phyloP scores from a whole-genome alignment of 2,329 filamentous ascomycete species.

The Fusarium luffae region DNA sequence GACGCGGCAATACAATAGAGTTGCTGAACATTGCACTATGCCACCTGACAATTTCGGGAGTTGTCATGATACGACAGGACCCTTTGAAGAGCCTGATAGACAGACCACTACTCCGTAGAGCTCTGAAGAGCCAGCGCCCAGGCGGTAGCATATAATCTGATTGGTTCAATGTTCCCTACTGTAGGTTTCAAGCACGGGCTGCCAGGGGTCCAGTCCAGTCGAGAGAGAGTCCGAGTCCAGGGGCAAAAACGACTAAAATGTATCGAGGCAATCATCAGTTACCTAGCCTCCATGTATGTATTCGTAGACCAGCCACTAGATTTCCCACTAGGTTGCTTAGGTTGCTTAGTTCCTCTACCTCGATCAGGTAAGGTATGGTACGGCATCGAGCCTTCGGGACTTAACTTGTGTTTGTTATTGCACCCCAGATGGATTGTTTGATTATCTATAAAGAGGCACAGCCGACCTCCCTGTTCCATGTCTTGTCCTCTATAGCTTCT shows the following conservation, averaged over 20 bases:
- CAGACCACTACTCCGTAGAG: slow-evolving; percentile 11
- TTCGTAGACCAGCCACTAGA: slow-evolving; percentile 5
- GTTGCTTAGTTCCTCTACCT: background rate
- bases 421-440: background rate
- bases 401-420: slow-evolving; percentile 11
- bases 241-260: slow-evolving; percentile 15
- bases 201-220: background rate
- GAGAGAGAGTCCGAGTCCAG: background rate
- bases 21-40: slow-evolving; percentile 11
- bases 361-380: background rate
- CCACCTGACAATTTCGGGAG: slow-evolving; percentile 11
- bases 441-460: slow-evolving; percentile 13
- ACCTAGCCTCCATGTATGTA: background rate
- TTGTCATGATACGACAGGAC: slow-evolving; percentile 5
- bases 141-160: background rate
- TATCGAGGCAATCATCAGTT: background rate
- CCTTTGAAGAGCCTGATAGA: slow-evolving; percentile 11
- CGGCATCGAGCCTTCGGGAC: background rate
- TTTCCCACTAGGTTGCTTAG: background rate
- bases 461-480: slow-evolving; percentile 2
- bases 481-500: background rate
- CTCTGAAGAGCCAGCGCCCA: slow-evolving; percentile 5
- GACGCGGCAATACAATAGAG: background rate
- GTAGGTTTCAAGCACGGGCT: slow-evolving; percentile 19
- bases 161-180: slow-evolving; percentile 8